Evolutionary conservation across 192 early-diverging fungal species (phyloP), one percentile per base, ranked within the genome.

Genomic region (Coemansia guatemalensis): DNA sequence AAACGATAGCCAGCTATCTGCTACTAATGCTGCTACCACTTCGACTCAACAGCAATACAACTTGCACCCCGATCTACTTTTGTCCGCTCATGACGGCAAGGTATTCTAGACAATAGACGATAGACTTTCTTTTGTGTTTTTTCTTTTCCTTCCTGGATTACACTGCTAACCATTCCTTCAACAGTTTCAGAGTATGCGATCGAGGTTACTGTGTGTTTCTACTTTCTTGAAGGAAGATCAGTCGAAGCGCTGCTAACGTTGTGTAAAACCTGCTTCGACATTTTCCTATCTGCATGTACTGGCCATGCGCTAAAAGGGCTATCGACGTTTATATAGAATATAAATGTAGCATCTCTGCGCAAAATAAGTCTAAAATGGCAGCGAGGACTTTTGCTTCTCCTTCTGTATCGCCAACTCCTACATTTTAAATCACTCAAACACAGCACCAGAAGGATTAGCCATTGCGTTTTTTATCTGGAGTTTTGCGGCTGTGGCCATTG

Each of bases 331-430:
- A 44, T 44, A 44, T 35, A 35, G 5, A 35, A 7, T 35, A 35
- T 35, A 35, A 35, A 35, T 35, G 33, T 35, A 6, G 11, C 7
- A 35, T 35, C 1, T 35, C 33, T 35, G 33, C 33, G 17, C 39
- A 48, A 26, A 24, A 35, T 8, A 56, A 5, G 8, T 22, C 73
- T 73, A 83, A 67, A 73, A 83, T 4, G 82, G 82, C 35, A 83
- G 64, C 18, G 62, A 55, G 12, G 82, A 67, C 58, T 65, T 73
- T 41, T 39, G 23, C 64, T 83, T 83, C 4, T 53, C 58, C 68
- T 74, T 73, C 39, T 79, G 77, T 62, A 72, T 75, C 20, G 58
- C 79, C 73, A 76, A 47, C 3, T 68, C 69, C 44, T 67, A 70
- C 58, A 64, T 25, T 29, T 14, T 17, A 20, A 22, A 48, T 20